Evolutionary conservation across 371 early-diverging fungal species (phyloP).

Genomic region (Sporodiniella umbellata): DNA sequence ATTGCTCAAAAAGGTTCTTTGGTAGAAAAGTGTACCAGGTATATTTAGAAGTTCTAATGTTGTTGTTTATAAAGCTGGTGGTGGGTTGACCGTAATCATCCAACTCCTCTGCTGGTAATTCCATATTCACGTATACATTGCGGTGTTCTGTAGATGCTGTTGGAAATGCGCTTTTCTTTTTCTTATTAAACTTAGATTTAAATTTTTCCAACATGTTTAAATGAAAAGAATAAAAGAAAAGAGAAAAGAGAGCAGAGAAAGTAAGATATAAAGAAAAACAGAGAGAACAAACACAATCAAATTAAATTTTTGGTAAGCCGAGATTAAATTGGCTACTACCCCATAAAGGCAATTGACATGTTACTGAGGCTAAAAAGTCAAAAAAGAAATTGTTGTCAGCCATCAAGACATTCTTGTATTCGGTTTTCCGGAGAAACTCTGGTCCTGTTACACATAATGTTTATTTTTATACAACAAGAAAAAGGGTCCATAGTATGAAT

Average conservation of each 20-base stretch:
- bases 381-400: neutral
- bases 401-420: neutral
- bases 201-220: neutral
- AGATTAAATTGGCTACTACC: slow-evolving; percentile 2
- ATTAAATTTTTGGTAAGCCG: slow-evolving; percentile 3
- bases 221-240: neutral
- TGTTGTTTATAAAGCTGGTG: slow-evolving; percentile 50
- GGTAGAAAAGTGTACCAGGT: slow-evolving; percentile 89
- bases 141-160: slow-evolving; percentile 37
- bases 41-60: slow-evolving; percentile 83
- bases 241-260: neutral
- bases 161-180: slow-evolving; percentile 34
- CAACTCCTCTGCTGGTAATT: slow-evolving; percentile 31
- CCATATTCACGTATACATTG: slow-evolving; percentile 47
- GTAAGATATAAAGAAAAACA: neutral
- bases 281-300: neutral
- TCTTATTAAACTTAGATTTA: neutral
- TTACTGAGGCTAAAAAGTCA: neutral
- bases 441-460: too few relatives aligned
- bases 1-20: slow-evolving; percentile 90
- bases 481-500: too few relatives aligned
- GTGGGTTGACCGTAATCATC: slow-evolving; percentile 44
- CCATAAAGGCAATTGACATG: neutral
- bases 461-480: too few relatives aligned
- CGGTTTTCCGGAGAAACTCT: neutral